Evolutionary conservation across 805 yeast species (phyloP).

Genomic region (Yamadazyma olivae): DNA sequence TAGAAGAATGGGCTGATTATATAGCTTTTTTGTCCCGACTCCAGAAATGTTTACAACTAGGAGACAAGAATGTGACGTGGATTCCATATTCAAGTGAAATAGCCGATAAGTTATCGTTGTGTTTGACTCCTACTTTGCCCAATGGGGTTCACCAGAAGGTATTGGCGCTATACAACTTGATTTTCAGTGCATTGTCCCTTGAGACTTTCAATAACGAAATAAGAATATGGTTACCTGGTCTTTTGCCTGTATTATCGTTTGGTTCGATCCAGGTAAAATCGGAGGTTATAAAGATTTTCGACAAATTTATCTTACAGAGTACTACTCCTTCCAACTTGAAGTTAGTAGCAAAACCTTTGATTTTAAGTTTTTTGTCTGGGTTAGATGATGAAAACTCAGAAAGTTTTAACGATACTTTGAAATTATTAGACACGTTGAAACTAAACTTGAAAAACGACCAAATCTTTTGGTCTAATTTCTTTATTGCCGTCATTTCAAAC

Average conservation of each 20-base stretch:
- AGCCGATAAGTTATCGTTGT: slow-evolving; percentile 69
- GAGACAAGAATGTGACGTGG: slow-evolving; percentile 38
- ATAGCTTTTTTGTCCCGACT: slow-evolving; percentile 83
- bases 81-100: slow-evolving; percentile 69
- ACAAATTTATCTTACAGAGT: slow-evolving; percentile 46
- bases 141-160: slow-evolving; percentile 95
- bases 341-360: slow-evolving; percentile 61
- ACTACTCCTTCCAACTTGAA: slow-evolving; percentile 42
- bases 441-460: slow-evolving; percentile 57
- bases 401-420: slow-evolving; percentile 59
- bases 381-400: slow-evolving; percentile 92
- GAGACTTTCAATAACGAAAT: slow-evolving; percentile 54
- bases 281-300: slow-evolving; percentile 61
- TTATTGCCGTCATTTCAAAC: slow-evolving; percentile 69
- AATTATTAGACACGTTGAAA: slow-evolving; percentile 59
- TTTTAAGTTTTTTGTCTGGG: slow-evolving; percentile 78
- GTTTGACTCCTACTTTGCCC: slow-evolving; percentile 79
- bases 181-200: slow-evolving; percentile 62
- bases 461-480: slow-evolving; percentile 85
- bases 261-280: slow-evolving; percentile 90
- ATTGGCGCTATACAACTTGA: slow-evolving; percentile 66
- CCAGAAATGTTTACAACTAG: slow-evolving; percentile 58
- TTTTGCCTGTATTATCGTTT: slow-evolving; percentile 83
- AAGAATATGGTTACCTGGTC: slow-evolving; percentile 86
- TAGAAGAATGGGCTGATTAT: slow-evolving; percentile 98